phyloP scores from a whole-genome alignment of 1,284 basidiomycete genomes.

The Hymenochaete sp. region DNA sequence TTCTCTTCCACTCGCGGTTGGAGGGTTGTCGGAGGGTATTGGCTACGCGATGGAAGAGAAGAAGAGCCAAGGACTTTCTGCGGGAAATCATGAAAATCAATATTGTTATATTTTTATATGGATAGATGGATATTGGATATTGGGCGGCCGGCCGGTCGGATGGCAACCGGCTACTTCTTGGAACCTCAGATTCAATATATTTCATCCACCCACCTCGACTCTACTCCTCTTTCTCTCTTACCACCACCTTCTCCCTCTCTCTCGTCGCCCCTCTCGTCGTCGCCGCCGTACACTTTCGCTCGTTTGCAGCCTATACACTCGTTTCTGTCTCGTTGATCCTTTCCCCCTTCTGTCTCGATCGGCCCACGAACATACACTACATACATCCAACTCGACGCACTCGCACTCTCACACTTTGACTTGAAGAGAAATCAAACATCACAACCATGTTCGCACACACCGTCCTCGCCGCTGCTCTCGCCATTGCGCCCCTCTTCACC shows the following conservation, averaged over 20 bases:
- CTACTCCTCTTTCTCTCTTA: background rate
- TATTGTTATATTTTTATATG: too few species aligned
- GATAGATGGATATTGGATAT: too few species aligned
- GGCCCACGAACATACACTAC: background rate
- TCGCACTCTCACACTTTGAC: constrained; percentile 1
- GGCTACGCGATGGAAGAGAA: too few species aligned
- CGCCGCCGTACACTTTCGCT: too few species aligned
- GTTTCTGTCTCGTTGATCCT: constrained; percentile 1
- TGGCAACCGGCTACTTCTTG: too few species aligned
- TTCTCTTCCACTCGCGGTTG: too few species aligned
- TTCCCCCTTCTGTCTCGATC: background rate
- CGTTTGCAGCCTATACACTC: constrained; percentile 9
- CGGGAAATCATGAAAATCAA: too few species aligned
- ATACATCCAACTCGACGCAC: constrained; percentile 1
- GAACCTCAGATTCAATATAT: too few species aligned
- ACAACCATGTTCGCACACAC: constrained; percentile 14
- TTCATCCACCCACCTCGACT: background rate
- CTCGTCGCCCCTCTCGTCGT: constrained; percentile 3
- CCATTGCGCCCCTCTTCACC: constrained; percentile 12
- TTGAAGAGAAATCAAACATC: too few species aligned
- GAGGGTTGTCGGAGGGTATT: too few species aligned
- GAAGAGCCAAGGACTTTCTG: too few species aligned
- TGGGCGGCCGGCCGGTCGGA: too few species aligned
- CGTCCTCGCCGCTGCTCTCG: constrained; percentile 11
- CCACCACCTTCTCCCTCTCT: constrained; percentile 5